phyloP scores from a whole-genome alignment of 2,329 filamentous ascomycete species.

The Arthrobotrys musiformis region DNA sequence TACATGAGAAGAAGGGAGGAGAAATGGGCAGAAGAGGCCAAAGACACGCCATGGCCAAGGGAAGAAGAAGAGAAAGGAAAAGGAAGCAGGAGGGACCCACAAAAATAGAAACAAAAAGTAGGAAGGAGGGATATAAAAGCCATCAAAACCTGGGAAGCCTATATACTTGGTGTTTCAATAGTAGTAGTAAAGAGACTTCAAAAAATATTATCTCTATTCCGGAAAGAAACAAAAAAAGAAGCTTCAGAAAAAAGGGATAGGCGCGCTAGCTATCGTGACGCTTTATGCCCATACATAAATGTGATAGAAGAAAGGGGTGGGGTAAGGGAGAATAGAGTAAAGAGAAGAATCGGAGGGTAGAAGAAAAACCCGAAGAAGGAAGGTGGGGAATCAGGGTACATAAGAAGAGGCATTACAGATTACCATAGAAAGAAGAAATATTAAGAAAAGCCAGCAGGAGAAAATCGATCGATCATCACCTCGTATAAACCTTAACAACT shows the following conservation, averaged over 20 bases:
- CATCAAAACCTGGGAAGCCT: background rate
- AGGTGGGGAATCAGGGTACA: constrained; percentile 9
- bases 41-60: background rate
- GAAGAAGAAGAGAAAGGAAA: background rate
- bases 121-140: background rate
- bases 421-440: constrained; percentile 9
- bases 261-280: constrained; percentile 33
- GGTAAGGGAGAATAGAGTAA: background rate
- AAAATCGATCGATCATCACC: constrained; percentile 57
- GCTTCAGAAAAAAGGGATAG: background rate
- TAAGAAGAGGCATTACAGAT: constrained; percentile 5
- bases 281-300: constrained; percentile 36
- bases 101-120: background rate
- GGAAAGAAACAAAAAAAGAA: background rate
- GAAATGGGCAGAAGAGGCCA: background rate
- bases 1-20: constrained; percentile 11
- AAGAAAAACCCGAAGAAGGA: background rate
- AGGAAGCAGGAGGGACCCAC: background rate
- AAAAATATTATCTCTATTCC: constrained; percentile 39
- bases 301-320: background rate
- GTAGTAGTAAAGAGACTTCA: constrained; percentile 8
- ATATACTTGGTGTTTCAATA: constrained; percentile 29
- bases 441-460: background rate
- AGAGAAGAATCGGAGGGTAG: background rate
- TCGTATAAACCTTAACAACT: constrained; percentile 86